A percentile compares a stretch with the other conserved stretches of the same genome.
These are phyloP conservation scores for Blumeria graminis DNA, from an alignment of 2,329 filamentous ascomycete genomes.

Conservation along the genomic window DNA sequence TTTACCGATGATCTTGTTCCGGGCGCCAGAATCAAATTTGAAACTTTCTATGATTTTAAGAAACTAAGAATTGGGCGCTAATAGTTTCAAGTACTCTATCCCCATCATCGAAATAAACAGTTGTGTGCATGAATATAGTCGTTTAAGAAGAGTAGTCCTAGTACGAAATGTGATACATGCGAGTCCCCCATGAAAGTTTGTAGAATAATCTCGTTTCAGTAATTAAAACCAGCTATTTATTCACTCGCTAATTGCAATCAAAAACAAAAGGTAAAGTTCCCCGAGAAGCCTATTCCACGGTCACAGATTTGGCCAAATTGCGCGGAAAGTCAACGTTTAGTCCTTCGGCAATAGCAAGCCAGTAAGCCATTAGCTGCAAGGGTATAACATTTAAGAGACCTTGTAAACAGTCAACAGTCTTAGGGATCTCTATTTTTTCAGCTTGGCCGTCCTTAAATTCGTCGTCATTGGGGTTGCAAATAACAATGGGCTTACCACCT, in stretches of 20 bases:
- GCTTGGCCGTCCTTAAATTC: slow-evolving; percentile 78
- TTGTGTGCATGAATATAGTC: no score
- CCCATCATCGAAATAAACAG: no score
- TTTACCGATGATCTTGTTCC: no score
- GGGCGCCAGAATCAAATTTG: no score
- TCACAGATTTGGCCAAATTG: slow-evolving; percentile 97
- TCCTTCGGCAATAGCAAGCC: slow-evolving; percentile 87
- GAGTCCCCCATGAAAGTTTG: no score
- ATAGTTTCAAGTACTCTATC: no score
- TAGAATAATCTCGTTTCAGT: no score
- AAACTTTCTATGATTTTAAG: no score
- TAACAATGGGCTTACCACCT: slow-evolving; percentile 88
- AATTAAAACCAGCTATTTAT: not conserved
- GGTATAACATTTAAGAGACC: slow-evolving; percentile 95
- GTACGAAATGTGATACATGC: no score
- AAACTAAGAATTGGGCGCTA: no score
- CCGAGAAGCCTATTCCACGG: slow-evolving; percentile 50
- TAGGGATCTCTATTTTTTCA: slow-evolving; percentile 91
- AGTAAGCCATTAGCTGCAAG: slow-evolving; percentile 94
- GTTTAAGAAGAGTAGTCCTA: no score
- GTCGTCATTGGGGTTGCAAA: slow-evolving; percentile 75
- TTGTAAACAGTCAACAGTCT: slow-evolving; percentile 86
- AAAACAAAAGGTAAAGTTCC: not conserved
- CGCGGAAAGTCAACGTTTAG: slow-evolving; percentile 96
- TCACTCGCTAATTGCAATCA: not conserved